phyloP scores from a whole-genome alignment of 139 green algal species.

The Micractinium sp. region DNA sequence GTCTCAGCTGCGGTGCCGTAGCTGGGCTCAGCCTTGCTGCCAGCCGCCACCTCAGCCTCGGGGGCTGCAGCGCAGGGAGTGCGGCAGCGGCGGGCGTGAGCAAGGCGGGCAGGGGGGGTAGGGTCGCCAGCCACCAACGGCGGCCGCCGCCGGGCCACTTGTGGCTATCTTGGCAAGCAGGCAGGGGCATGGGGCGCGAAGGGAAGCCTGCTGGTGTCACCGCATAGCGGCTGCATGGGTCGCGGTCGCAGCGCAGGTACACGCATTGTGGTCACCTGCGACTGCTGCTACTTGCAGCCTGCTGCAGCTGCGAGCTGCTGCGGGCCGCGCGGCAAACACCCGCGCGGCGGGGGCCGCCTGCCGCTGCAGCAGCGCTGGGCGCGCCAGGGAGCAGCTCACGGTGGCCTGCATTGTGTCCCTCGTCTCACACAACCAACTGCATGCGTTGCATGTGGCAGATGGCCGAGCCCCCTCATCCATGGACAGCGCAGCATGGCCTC shows the following conservation, averaged over 20 bases:
- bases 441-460: too few relatives aligned
- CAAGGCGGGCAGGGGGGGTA: not conserved
- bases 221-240: not conserved
- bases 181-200: too few relatives aligned
- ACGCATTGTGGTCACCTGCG: constrained; percentile 24
- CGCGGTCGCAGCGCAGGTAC: not conserved
- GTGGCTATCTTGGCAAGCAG: not conserved
- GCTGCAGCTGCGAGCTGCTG: constrained; percentile 12
- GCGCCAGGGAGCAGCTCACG: not conserved
- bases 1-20: constrained; percentile 54
- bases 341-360: not conserved
- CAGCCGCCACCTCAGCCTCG: constrained; percentile 4
- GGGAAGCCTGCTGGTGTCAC: too few relatives aligned
- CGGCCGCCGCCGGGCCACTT: not conserved
- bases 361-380: not conserved
- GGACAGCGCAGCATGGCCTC: too few relatives aligned
- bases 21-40: constrained; percentile 32
- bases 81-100: not conserved
- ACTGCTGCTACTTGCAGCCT: constrained; percentile 5
- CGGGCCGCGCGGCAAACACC: not conserved
- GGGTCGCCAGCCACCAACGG: not conserved
- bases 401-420: not conserved
- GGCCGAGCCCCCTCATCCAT: too few relatives aligned
- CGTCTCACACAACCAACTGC: too few relatives aligned
- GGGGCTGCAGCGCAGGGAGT: not conserved